These are phyloP conservation scores for Acrodontium crateriforme DNA, from an alignment of 2,329 filamentous ascomycete species.

Conservation along the genomic window DNA sequence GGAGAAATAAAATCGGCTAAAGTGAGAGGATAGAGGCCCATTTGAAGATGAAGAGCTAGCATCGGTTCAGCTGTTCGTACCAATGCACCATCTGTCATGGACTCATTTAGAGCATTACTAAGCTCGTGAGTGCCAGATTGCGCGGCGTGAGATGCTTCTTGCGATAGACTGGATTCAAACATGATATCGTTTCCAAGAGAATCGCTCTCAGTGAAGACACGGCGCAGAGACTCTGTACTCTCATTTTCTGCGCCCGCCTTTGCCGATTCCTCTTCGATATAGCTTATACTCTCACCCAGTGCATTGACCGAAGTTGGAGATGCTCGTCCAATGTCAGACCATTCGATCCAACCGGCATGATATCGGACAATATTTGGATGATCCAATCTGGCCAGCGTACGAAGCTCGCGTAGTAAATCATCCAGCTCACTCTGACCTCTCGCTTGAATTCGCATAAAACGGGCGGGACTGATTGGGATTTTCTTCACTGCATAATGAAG, in stretches of 20 bases:
- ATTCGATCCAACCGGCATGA: slow-evolving; percentile 51
- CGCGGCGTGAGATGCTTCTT: not conserved
- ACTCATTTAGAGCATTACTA: too few relatives aligned
- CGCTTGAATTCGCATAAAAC: slow-evolving; percentile 30
- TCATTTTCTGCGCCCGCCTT: too few relatives aligned
- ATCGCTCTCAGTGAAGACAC: slow-evolving; percentile 5
- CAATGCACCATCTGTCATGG: slow-evolving; percentile 2
- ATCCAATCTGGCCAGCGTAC: slow-evolving; percentile 44
- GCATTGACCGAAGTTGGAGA: not conserved
- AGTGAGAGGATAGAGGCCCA: slow-evolving; percentile 51
- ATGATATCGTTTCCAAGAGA: slow-evolving; percentile 25
- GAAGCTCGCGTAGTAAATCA: slow-evolving; percentile 44
- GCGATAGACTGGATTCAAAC: slow-evolving; percentile 24
- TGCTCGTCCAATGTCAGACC: not conserved
- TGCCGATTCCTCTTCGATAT: slow-evolving; percentile 5
- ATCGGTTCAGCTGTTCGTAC: slow-evolving; percentile 9
- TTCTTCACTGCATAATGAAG: slow-evolving; percentile 53
- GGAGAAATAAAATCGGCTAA: slow-evolving; percentile 41
- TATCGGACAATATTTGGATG: slow-evolving; percentile 56
- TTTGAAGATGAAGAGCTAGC: slow-evolving; percentile 51
- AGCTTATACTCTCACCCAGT: not conserved
- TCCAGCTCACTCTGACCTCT: slow-evolving; percentile 41
- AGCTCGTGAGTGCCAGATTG: not conserved
- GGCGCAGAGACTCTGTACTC: slow-evolving; percentile 9
- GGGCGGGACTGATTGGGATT: slow-evolving; percentile 41